Percentiles rank a stretch among this genome's conserved stretches.
phyloP scores from a whole-genome alignment of 805 yeast genomes.

The Soucietia sequanensis region DNA sequence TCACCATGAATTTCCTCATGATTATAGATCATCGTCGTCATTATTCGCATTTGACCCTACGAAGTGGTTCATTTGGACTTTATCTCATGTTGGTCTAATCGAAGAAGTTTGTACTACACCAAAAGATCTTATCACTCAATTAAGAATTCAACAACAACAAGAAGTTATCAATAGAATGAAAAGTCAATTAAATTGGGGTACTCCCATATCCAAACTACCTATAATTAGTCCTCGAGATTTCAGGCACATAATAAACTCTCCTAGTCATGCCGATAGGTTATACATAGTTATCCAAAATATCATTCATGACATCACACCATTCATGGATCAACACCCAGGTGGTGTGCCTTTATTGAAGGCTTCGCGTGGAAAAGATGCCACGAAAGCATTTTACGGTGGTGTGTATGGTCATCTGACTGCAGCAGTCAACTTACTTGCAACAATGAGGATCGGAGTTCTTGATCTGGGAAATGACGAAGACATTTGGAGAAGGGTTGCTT shows the following conservation, averaged over 20 bases:
- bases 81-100: constrained; percentile 56
- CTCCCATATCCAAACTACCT: constrained; percentile 86
- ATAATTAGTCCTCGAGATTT: constrained; percentile 51
- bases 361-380: constrained; percentile 90
- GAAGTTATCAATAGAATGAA: constrained; percentile 74
- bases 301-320: constrained; percentile 90
- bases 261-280: constrained; percentile 46
- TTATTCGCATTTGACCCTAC: constrained; percentile 85
- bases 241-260: constrained; percentile 33
- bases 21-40: constrained; percentile 72
- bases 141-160: constrained; percentile 67
- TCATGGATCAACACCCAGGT: constrained; percentile 92
- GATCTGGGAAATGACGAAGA: constrained; percentile 79
- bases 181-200: constrained; percentile 86
- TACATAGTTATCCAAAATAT: constrained; percentile 85
- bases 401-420: constrained; percentile 93
- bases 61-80: constrained; percentile 63
- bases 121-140: constrained; percentile 63
- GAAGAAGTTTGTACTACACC: constrained; percentile 61
- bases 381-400: constrained; percentile 92
- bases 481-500: constrained; percentile 72
- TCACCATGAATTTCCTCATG: constrained; percentile 94
- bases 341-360: constrained; percentile 76
- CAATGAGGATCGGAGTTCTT: constrained; percentile 88
- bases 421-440: constrained; percentile 84